These are phyloP conservation scores for Ophiostoma sp. DNA, from an alignment of 2,329 filamentous ascomycete genomes.

Conservation along the genomic window DNA sequence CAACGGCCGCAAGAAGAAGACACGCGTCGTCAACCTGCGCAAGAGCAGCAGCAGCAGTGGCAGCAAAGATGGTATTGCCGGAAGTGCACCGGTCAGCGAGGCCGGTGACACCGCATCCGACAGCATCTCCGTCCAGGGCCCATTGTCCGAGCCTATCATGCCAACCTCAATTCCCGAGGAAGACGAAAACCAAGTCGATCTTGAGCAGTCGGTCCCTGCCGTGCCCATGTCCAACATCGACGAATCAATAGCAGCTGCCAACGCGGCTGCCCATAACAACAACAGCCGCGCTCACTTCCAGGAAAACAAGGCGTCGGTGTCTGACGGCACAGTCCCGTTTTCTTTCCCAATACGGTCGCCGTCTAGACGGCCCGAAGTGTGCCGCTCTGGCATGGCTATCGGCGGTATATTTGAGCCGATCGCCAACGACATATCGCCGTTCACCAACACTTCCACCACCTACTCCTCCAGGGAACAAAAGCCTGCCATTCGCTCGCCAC, in stretches of 20 bases:
- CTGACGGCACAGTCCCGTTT: constrained; percentile 10
- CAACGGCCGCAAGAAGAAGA: constrained; percentile 69
- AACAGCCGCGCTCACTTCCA: constrained; percentile 16
- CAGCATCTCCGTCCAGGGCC: constrained; percentile 49
- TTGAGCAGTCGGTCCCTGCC: constrained; percentile 2
- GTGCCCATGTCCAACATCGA: constrained; percentile 19
- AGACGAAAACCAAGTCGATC: constrained; percentile 34
- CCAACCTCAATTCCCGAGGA: constrained; percentile 56
- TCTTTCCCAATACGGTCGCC: constrained; percentile 12
- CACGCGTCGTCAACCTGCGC: constrained; percentile 74
- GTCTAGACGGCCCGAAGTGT: constrained; percentile 20
- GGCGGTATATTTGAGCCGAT: constrained; percentile 23
- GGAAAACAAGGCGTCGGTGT: constrained; percentile 1
- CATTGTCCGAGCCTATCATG: constrained; percentile 56
- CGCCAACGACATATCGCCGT: neutral
- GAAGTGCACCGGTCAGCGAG: constrained; percentile 46
- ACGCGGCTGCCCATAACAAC: neutral
- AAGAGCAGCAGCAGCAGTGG: constrained; percentile 42
- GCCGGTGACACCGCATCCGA: constrained; percentile 44
- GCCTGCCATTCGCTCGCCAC: constrained; percentile 16
- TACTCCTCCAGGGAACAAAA: constrained; percentile 1
- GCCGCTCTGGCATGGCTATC: constrained; percentile 12
- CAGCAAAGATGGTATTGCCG: constrained; percentile 32
- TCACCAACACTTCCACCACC: neutral
- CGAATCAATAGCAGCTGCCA: constrained; percentile 17